Base-by-base conservation (phyloP, 2,329 filamentous ascomycete species). In the Cercospora citrullina region DNA sequence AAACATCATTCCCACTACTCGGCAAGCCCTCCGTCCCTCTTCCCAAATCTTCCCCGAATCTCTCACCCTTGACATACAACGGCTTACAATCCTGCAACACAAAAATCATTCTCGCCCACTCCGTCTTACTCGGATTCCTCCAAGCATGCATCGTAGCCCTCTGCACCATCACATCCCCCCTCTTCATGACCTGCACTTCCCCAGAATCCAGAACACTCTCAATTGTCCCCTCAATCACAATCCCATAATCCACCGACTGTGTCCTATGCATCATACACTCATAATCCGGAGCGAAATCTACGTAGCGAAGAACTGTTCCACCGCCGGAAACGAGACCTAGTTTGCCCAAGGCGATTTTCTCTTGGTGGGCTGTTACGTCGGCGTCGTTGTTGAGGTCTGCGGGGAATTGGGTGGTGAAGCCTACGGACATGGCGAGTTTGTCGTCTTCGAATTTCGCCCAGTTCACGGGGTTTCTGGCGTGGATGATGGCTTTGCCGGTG, bases 391-490 rank as follows among this genome's bases (percentile, higher is more conserved):
- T 79, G 64, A 87, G 77, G 60, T 82, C 74, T 31, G 83, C 80
- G 0, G 85, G 85, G 63, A 83, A 83, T 62, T 80, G 79, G 12
- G 86, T 84, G 4, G 84, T 83, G 78, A 85, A 87, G 68, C 80
- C 81, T 30, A 86, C 82, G 18, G 79, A 79, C 75, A 86, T 86
- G 16, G 78, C 79, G 36, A 84, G 81, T 45, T 81, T 81, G 69
- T 83, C 81, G n/a, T 77, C 69, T 75, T 80, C 75, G 77, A 80
- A 74, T 72, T 68, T 70, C 73, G 68, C 69, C 76, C 76, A 79
- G 26, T 74, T 66, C 10, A 77, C 73, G 14, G 77, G 77, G 12
- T 76, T 72, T 2, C 59, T 61, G 58, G 75, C 74, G 68, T 78
- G 75, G 31, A 79, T 63, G 59, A 79, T 75, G 16, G 78, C 77